Evolutionary conservation across 129 eudicot species (phyloP).

Genomic region (Centrapalus pauciflorus): DNA sequence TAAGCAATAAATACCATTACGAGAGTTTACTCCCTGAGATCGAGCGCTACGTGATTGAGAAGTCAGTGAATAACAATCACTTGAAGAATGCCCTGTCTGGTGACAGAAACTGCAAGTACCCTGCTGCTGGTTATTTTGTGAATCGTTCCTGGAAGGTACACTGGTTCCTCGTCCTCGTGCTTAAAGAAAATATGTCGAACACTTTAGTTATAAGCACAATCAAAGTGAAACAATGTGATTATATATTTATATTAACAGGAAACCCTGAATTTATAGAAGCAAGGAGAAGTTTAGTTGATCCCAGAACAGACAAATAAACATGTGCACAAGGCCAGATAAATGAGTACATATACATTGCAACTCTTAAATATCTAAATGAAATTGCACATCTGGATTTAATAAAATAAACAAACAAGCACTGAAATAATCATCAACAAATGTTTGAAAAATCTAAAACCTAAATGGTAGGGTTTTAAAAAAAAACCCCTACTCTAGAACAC

Average conservation of each 20-base stretch:
- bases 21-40: slow-evolving; percentile 35
- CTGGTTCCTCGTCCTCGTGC: slow-evolving; percentile 66
- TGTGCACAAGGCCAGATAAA: background rate
- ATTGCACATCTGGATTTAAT: background rate
- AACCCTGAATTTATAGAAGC: background rate
- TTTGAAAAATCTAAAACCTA: too few species aligned
- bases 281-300: background rate
- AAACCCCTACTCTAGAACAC: background rate
- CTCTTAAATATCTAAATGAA: background rate
- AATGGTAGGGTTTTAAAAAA: too few species aligned
- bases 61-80: slow-evolving; percentile 51
- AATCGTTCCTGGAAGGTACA: slow-evolving; percentile 49
- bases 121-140: slow-evolving; percentile 42
- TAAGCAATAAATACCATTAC: slow-evolving; percentile 34
- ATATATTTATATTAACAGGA: background rate
- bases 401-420: too few species aligned
- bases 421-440: too few species aligned
- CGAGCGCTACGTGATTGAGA: slow-evolving; percentile 54
- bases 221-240: background rate
- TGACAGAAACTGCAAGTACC: slow-evolving; percentile 51
- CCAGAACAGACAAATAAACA: background rate
- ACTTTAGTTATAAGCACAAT: background rate
- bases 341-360: background rate
- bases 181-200: slow-evolving; percentile 10
- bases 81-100: slow-evolving; percentile 64